A percentile compares a stretch with the other conserved stretches of the same genome.
These are phyloP conservation scores for Meyerozyma elateridarum DNA, from an alignment of 1,139 yeast species.

Conservation along the genomic window DNA sequence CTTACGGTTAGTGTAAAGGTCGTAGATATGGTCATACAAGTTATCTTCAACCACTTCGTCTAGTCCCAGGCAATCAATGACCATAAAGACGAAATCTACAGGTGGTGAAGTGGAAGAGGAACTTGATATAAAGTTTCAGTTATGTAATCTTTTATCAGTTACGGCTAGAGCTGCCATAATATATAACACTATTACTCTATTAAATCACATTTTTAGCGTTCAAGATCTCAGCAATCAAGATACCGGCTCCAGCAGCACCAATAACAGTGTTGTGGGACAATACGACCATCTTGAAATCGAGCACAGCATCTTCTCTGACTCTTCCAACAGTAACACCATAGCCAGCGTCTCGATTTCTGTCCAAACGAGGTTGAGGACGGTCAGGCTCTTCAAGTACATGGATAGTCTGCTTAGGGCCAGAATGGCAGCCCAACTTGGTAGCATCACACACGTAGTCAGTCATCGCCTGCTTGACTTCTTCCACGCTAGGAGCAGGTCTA, in stretches of 20 bases:
- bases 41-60: slow-evolving; percentile 21
- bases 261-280: slow-evolving; percentile 93
- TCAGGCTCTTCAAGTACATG: slow-evolving; percentile 87
- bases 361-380: slow-evolving; percentile 98
- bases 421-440: slow-evolving; percentile 66
- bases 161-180: background rate
- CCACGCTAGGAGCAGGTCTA: slow-evolving; percentile 80
- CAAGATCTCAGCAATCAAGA: slow-evolving; percentile 88
- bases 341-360: slow-evolving; percentile 92
- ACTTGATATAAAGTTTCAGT: too few relatives aligned
- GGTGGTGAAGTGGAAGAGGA: too few relatives aligned
- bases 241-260: slow-evolving; percentile 99
- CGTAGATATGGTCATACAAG: slow-evolving; percentile 46
- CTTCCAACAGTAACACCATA: slow-evolving; percentile 95
- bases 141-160: too few relatives aligned
- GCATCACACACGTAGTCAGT: slow-evolving; percentile 84
- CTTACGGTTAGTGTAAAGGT: slow-evolving; percentile 35
- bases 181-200: background rate
- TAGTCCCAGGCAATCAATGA: slow-evolving; percentile 10
- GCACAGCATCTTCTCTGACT: slow-evolving; percentile 85
- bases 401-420: slow-evolving; percentile 90
- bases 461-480: slow-evolving; percentile 67
- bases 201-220: slow-evolving; percentile 72
- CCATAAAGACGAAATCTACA: too few relatives aligned
- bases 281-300: slow-evolving; percentile 94